Base-by-base conservation (phyloP, 1,284 basidiomycete species). In the Hypsizygus ulmarius region DNA sequence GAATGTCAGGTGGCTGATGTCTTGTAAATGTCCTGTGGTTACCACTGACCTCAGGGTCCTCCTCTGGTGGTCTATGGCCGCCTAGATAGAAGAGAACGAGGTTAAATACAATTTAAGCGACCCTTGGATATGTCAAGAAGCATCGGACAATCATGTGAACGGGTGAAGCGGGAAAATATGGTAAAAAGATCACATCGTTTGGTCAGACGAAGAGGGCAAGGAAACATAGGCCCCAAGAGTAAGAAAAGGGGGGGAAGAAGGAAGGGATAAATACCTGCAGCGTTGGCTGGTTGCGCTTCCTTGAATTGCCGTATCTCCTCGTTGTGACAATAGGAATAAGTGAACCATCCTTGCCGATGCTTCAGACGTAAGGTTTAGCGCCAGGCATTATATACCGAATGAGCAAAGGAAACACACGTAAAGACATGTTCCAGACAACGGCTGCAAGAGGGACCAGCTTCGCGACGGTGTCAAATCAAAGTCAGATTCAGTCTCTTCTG, bases 251-350 rank as follows among this genome's bases (percentile, higher is more conserved):
- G n/a, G n/a, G n/a, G 45, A 52, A 35, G 25, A 43, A 21, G 14
- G 39, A 45, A 51, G 38, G 37, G 43, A 25, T 41, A 37, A 65
- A 71, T 69, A 85, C 87, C 85, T 67, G 82, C 71, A 55, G 77
- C 73, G 57, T 83, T 80, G 45, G 81, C 82, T 45, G 78, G 61
- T 54, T 71, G 68, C 49, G 73, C 72, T 69, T 91, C 90, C 62
- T 87, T 86, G 73, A 96, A 96, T 69, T 96, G 93, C 48, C 91
- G 83, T 53, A 93, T 88, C 69, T 92, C 82, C 51, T 82, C 78
- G 68, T 90, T 88, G 69, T 94, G 93, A 72, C 93, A 96, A 69
- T 96, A 96, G 50, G 90, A 87, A 68, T 96, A 97, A 35, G 93
- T 97, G 72, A 96, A 97, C 94, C 94, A 97, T 33, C 85, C 79